These are phyloP conservation scores for Epichloe baconii DNA, from an alignment of 2,329 filamentous ascomycete species.

Conservation along the genomic window DNA sequence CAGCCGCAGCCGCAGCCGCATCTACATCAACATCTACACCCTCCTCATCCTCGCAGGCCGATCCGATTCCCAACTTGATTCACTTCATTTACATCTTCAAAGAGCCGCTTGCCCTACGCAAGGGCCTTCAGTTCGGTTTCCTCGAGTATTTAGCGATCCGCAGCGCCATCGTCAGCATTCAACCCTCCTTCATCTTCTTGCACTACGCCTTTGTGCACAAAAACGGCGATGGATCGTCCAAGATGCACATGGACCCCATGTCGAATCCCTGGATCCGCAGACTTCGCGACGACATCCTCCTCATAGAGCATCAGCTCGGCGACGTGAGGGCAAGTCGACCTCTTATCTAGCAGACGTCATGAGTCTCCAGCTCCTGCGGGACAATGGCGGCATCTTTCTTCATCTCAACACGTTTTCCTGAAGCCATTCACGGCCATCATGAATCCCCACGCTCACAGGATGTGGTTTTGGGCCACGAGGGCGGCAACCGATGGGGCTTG, in stretches of 20 bases:
- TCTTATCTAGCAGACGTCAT: constrained; percentile 5
- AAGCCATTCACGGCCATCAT: constrained; percentile 5
- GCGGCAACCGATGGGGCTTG: constrained; percentile 7
- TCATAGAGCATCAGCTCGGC: constrained; percentile 4
- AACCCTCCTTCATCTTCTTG: constrained; percentile 2
- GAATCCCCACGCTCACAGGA: constrained; percentile 4
- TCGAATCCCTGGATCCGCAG: constrained; percentile 7
- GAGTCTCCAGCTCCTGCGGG: constrained; percentile 7
- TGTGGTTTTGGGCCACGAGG: constrained; percentile 7
- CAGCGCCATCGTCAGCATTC: constrained; percentile 8
- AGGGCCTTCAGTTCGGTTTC: constrained; percentile 7
- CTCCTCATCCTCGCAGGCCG: neutral
- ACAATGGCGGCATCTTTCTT: constrained; percentile 8
- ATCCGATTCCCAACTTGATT: constrained; percentile 8
- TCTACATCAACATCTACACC: neutral
- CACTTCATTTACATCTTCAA: constrained; percentile 9
- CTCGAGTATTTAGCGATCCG: constrained; percentile 8
- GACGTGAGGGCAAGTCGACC: neutral
- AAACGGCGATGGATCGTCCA: neutral
- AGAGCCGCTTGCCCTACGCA: constrained; percentile 2
- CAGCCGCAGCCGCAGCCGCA: no score
- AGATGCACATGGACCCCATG: neutral
- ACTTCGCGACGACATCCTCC: constrained; percentile 3
- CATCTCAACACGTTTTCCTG: constrained; percentile 7
- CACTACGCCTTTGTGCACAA: constrained; percentile 5